Evolutionary conservation across 768 basidiomycete genomes (phyloP).

Genomic region (Tylopilus vinaceipallidus): DNA sequence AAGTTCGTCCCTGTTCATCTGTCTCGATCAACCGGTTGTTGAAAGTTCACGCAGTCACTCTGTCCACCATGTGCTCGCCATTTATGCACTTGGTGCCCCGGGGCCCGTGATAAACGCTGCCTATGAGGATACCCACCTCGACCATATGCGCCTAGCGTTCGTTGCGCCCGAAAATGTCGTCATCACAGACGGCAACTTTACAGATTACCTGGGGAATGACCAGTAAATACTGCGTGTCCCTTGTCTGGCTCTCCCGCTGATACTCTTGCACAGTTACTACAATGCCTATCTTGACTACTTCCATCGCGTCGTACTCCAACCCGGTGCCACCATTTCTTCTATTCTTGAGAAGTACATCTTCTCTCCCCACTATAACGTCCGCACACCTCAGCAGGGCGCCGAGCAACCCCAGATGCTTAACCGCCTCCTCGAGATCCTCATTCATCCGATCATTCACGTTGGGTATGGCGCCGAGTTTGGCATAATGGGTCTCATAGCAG

Average conservation of each 20-base stretch:
- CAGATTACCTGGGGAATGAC: conserved; percentile 31
- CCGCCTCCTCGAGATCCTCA: conserved; percentile 54
- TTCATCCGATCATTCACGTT: conserved; percentile 65
- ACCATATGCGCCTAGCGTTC: conserved; percentile 37
- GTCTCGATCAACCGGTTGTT: neutral
- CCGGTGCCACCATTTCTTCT: conserved; percentile 28
- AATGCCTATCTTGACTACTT: conserved; percentile 35
- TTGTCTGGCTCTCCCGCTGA: neutral
- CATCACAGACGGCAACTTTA: conserved; percentile 25
- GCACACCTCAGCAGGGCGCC: conserved; percentile 22
- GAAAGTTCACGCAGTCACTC: conserved; percentile 46
- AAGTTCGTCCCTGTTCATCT: conserved; percentile 20
- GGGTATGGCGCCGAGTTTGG: conserved; percentile 67
- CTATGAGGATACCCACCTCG: conserved; percentile 39
- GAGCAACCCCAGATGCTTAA: conserved; percentile 56
- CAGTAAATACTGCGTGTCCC: conserved; percentile 19
- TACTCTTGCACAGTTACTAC: conserved; percentile 23
- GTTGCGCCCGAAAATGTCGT: conserved; percentile 20
- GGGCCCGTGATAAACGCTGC: conserved; percentile 39
- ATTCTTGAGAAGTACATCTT: conserved; percentile 65
- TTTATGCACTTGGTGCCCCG: conserved; percentile 60
- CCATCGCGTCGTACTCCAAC: conserved; percentile 29
- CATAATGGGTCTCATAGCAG: conserved; percentile 57
- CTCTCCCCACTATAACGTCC: conserved; percentile 48
- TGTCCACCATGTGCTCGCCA: conserved; percentile 54